Base-by-base conservation (phyloP, 2,329 filamentous ascomycete genomes). In the Drechslerella coelobrocha region DNA sequence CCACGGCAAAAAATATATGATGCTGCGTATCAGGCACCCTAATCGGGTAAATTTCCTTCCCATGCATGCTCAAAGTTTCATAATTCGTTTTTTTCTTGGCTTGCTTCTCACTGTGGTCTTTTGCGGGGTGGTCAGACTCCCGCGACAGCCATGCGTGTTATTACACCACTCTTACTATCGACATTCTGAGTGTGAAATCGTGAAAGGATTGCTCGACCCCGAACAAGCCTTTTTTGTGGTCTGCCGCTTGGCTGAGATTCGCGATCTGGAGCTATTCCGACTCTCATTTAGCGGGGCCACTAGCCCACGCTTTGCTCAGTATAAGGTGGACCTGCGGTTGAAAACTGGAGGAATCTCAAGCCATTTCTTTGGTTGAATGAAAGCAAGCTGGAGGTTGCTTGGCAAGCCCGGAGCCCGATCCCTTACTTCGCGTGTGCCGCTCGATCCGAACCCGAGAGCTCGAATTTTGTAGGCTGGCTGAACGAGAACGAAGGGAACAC, bases 381-480 rank as follows among this genome's bases (percentile, higher is more conserved):
- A 31, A 53, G n/a, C 21, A 37, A 34, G 21, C 29, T 24, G 34
- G 37, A 14, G 2, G 17, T 2, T 17, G 34, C 52, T 56, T 47
- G 54, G 54, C 54, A 27, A n/a, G n/a, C n/a, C n/a, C 23, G 24
- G 31, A 31, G 14, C 7, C 12, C 21, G 39, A 57, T 31, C 54
- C 23, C 23, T 48, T n/a, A n/a, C n/a, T n/a, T n/a, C n/a, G 54
- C 37, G 14, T 43, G 56, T 60, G 56, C 56, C 56, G 56, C 56
- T 60, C 23, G 43, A 60, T 50, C 56, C 56, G 56, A 45, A 60
- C 51, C 56, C 56, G 56, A 51, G 29, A 60, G n/a, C n/a, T n/a
- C n/a, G n/a, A n/a, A n/a, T n/a, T n/a, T n/a, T n/a, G n/a, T n/a
- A n/a, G n/a, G n/a, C n/a, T n/a, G n/a, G n/a, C n/a, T n/a, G n/a